A percentile compares a stretch with the other conserved stretches of the same genome.
These are phyloP conservation scores for Fibroporia radiculosa DNA, from an alignment of 768 basidiomycete genomes.

Conservation along the genomic window DNA sequence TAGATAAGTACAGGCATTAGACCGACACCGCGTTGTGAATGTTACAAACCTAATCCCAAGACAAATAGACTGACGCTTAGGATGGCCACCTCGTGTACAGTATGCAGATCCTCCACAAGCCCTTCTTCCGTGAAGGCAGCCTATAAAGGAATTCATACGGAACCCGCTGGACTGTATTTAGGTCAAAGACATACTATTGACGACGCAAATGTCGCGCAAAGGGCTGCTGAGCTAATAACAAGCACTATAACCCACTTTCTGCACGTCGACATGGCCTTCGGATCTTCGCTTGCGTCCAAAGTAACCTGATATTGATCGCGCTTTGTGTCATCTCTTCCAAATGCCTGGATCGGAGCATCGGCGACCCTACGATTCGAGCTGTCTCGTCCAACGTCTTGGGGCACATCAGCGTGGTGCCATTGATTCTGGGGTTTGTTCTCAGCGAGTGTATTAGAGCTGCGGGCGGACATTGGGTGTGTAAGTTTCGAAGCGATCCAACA, in stretches of 20 bases:
- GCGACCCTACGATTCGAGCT: too few relatives aligned
- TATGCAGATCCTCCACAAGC: slow-evolving; percentile 43
- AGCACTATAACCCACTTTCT: slow-evolving; percentile 21
- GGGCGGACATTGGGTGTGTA: too few relatives aligned
- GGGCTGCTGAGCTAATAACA: slow-evolving; percentile 16
- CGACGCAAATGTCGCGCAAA: slow-evolving; percentile 40
- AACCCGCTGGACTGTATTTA: too few relatives aligned
- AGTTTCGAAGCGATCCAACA: too few relatives aligned
- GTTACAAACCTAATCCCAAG: slow-evolving; percentile 23
- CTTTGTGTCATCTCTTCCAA: too few relatives aligned
- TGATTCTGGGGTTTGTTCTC: too few relatives aligned
- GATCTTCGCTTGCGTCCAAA: slow-evolving; percentile 21
- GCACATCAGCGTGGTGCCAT: too few relatives aligned
- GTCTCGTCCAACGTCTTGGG: too few relatives aligned
- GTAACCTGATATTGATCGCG: slow-evolving; percentile 10
- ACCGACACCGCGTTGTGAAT: not conserved
- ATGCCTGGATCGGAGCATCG: too few relatives aligned
- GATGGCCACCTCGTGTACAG: slow-evolving; percentile 44
- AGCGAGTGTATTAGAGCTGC: too few relatives aligned
- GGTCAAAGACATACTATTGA: slow-evolving; percentile 41
- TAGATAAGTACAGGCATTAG: not conserved
- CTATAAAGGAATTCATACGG: slow-evolving; percentile 21
- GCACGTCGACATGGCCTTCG: slow-evolving; percentile 12
- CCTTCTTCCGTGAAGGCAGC: slow-evolving; percentile 58
- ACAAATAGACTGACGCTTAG: slow-evolving; percentile 43